Conservation (phyloP, 345 rosid genomes). For the Dipteronia dyeriana region DNA sequence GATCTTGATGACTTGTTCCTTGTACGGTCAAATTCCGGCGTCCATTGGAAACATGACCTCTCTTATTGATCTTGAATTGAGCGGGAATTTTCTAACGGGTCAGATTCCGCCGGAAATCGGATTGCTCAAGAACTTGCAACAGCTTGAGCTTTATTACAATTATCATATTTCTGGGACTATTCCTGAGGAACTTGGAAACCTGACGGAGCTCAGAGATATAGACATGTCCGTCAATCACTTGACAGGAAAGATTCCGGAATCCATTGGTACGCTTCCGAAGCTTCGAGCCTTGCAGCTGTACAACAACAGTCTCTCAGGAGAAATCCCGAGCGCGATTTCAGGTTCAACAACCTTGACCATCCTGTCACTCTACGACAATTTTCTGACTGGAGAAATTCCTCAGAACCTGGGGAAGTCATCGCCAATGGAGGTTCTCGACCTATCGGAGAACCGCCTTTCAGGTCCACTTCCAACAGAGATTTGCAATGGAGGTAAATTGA, state of each 20-base stretch:
- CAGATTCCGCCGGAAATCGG: conserved; percentile 76
- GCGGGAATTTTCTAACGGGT: conserved; percentile 74
- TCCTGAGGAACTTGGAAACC: conserved; percentile 83
- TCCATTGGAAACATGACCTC: conserved; percentile 83
- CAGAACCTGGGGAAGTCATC: conserved; percentile 60
- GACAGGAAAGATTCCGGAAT: conserved; percentile 77
- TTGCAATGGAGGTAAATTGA: conserved; percentile 73
- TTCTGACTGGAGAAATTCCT: conserved; percentile 74
- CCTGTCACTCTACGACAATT: conserved; percentile 74
- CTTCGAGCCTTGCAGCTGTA: conserved; percentile 78
- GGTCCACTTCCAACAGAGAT: conserved; percentile 70
- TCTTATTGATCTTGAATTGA: conserved; percentile 79
- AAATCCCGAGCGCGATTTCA: conserved; percentile 65
- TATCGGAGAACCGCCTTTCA: conserved; percentile 75
- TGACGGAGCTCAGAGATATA: conserved; percentile 74
- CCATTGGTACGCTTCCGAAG: conserved; percentile 69
- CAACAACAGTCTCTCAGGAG: conserved; percentile 90
- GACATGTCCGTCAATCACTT: conserved; percentile 87
- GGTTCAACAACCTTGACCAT: conserved; percentile 61
- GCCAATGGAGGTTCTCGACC: conserved; percentile 56
- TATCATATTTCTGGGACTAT: conserved; percentile 62
- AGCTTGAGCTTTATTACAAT: conserved; percentile 87
- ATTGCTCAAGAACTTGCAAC: conserved; percentile 64
- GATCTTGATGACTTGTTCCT: conserved; percentile 67
- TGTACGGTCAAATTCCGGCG: conserved; percentile 64